Evolutionary conservation across 2,329 filamentous ascomycete genomes (phyloP).

Genomic region (Tolypocladium nubicola): DNA sequence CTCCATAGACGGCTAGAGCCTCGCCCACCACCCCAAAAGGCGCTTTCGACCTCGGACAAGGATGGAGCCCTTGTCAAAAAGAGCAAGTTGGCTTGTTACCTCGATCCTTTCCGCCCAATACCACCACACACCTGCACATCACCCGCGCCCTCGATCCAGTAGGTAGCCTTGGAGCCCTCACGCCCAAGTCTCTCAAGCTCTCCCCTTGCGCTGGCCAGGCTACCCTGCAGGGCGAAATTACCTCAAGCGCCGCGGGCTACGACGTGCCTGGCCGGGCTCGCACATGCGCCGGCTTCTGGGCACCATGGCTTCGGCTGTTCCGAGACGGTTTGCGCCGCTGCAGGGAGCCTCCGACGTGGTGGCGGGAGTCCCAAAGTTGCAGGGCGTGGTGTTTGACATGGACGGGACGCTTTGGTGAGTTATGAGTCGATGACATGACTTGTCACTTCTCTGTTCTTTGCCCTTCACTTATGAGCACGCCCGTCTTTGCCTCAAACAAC

Average conservation of each 20-base stretch:
- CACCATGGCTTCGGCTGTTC: constrained; percentile 29
- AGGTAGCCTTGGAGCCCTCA: neutral
- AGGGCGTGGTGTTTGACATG: constrained; percentile 76
- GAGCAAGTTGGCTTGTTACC: neutral
- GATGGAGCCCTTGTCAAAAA: neutral
- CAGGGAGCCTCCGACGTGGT: constrained; percentile 18
- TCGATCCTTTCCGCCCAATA: neutral
- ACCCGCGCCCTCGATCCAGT: neutral
- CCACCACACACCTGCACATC: neutral
- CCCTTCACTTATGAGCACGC: no score
- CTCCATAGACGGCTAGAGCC: neutral
- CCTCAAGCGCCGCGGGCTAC: neutral
- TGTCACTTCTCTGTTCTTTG: no score
- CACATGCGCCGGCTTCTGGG: constrained; percentile 11
- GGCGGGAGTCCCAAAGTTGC: constrained; percentile 31
- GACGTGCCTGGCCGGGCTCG: neutral
- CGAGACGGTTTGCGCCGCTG: constrained; percentile 47
- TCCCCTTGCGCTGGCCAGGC: neutral
- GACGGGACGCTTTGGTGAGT: constrained; percentile 82
- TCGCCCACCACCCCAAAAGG: neutral
- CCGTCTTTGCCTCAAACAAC: neutral
- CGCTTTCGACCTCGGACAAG: neutral
- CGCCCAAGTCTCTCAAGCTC: neutral
- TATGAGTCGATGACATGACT: neutral
- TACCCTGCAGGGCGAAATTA: neutral